These are phyloP conservation scores for Fallopia convolvulus DNA, from an alignment of 148 eudicot species.

Conservation along the genomic window DNA sequence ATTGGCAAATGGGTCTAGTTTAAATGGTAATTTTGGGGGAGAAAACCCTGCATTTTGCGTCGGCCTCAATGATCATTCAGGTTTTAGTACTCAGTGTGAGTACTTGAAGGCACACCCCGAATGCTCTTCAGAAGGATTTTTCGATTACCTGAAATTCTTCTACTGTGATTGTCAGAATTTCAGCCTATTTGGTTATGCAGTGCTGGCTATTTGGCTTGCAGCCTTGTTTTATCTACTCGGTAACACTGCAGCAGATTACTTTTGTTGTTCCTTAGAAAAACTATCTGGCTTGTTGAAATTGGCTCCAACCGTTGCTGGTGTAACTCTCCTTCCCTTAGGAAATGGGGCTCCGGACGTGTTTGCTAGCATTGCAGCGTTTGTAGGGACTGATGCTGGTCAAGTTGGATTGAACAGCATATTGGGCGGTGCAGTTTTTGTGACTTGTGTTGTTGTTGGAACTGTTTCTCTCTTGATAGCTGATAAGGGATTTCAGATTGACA, in stretches of 20 bases:
- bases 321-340: conserved; percentile 84
- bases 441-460: conserved; percentile 74
- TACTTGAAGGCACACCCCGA: conserved; percentile 66
- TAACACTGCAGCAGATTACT: conserved; percentile 96
- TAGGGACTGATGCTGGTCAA: conserved; percentile 73
- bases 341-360: conserved; percentile 98
- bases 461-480: conserved; percentile 69
- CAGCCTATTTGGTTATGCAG: conserved; percentile 41
- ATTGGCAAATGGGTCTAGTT: conserved; percentile 22
- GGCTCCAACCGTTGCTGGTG: conserved; percentile 93
- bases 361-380: conserved; percentile 91
- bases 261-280: conserved; percentile 83
- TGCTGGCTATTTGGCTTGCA: conserved; percentile 66
- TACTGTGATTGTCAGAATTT: conserved; percentile 60
- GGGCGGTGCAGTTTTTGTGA: conserved; percentile 93
- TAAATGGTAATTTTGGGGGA: conserved; percentile 17
- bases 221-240: conserved; percentile 89
- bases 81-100: conserved; percentile 51
- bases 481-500: conserved; percentile 63
- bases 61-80: conserved; percentile 44
- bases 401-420: conserved; percentile 87
- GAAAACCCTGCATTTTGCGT: conserved; percentile 39
- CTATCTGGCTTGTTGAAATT: conserved; percentile 62
- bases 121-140: conserved; percentile 60
- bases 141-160: conserved; percentile 70